phyloP scores from a whole-genome alignment of 2,329 filamentous ascomycete species.

The Alternaria hordeiaustralica region DNA sequence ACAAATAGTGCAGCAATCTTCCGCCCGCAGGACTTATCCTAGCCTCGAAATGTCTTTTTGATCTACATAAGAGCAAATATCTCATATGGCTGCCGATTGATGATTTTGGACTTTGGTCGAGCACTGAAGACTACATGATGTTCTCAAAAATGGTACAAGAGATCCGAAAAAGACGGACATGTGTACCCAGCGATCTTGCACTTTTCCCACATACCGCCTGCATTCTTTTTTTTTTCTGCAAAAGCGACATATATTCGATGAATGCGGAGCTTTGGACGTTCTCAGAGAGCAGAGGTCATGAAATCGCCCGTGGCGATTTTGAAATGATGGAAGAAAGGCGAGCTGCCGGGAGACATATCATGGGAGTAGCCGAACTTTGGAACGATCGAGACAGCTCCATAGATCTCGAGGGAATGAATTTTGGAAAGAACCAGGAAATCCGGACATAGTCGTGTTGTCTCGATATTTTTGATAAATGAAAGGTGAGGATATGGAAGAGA shows the following conservation, averaged over 20 bases:
- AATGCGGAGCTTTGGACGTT: too few species aligned
- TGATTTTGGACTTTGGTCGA: too few species aligned
- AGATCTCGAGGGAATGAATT: not conserved
- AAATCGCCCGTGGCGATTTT: not conserved
- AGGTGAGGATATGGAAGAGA: not conserved
- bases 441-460: not conserved
- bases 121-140: not conserved
- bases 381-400: not conserved
- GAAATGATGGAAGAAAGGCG: not conserved
- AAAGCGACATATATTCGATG: too few species aligned
- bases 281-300: not conserved
- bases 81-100: too few species aligned
- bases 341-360: not conserved
- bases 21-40: not conserved
- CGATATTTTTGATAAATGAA: not conserved
- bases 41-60: too few species aligned
- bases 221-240: too few species aligned
- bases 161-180: too few species aligned
- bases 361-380: not conserved
- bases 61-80: too few species aligned
- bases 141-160: not conserved
- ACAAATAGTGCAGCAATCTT: not conserved
- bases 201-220: too few species aligned
- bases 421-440: not conserved
- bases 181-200: too few species aligned